Base-by-base conservation (phyloP, 192 early-diverging fungal genomes). In the Mortierella hygrophila region DNA sequence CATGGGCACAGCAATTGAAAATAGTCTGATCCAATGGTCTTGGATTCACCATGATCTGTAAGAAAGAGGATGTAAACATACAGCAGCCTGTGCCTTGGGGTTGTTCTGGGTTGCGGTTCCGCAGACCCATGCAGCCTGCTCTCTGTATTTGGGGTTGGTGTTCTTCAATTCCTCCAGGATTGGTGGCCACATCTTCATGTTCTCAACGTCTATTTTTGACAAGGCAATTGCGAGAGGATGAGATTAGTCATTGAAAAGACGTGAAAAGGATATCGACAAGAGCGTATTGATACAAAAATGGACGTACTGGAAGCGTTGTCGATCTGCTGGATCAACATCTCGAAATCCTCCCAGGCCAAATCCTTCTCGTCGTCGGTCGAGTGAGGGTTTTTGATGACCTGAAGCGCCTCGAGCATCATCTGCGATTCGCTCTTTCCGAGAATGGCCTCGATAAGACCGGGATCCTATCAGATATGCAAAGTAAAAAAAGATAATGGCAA, bases 101-200 rank as follows among this genome's bases (percentile, higher is more conserved):
- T 99, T 99, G 89, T 99, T 97, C 87, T 99, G 97, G 10, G 98
- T 93, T 4, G 95, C 94, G 15, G 98, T 99, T 13, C 97, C 97
- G 74, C 97, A 92, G 16, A 98, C 95, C 98, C 98, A 99, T 29
- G 95, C 93, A 6, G 93, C 93, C 46, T 93, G 94, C 49, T 90
- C 89, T 49, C 97, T 91, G 38, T 97, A 76, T 72, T 89, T 81
- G 0, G 89, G 81, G 54, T 95, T 92, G 1, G 77, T 70, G 52
- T 93, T 89, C 23, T 78, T 77, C 69, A 94, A 71, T 49, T 90
- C 88, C n/a, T 81, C 79, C 63, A 98, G 73, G 23, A 99, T 88
- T 13, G 94, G 91, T 60, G 93, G 91, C 97, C 98, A 99, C 74
- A 99, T 91, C 15, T 92, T 92, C 79, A 99, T 93, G n/a, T 96